Base-by-base conservation (phyloP, 257 asterid genomes). In the Forsythia viridissima region DNA sequence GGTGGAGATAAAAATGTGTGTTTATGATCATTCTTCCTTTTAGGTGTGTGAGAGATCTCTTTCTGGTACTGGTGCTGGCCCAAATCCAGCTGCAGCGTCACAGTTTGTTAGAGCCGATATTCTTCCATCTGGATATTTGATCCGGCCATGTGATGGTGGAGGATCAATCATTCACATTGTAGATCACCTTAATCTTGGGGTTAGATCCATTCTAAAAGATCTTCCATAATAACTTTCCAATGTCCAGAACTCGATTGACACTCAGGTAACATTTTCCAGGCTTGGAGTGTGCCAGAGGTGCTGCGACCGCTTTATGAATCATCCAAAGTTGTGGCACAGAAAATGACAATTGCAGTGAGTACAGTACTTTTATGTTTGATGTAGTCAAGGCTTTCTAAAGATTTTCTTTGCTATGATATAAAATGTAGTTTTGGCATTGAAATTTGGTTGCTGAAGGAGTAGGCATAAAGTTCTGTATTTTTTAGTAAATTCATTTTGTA, bases 251-350 rank as follows among this genome's bases (percentile, higher is more conserved):
- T 74, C 70, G 42, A 66, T 40, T 57, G 10, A 72, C 77, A 12
- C 57, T 70, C 16, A 1, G 4, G 43, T 74, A 42, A 55, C 46
- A 36, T 77, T 43, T 38, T 82, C 67, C 88, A 96, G 99, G 98
- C 98, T 0, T 90, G 97, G 97, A 92, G 94, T 41, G 98, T 92
- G 82, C 99, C 99, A 1, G 99, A 96, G 89, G 98, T 96, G 80
- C 83, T 96, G 37, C 91, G 98, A 15, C 99, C 99, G 41, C 97
- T 94, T 30, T 96, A 96, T 61, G 98, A 94, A 87, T 96, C 99
- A 15, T 90, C 99, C 0, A 90, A 91, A 85, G 87, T 94, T 59
- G 82, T 96, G 42, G 99, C 97, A 3, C 98, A 94, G 88, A 94
- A 88, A 80, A 92, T 88, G 85, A 94, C 98, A 10, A 89, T 92